phyloP scores from a whole-genome alignment of 306 rosid species.

The Cicer judaicum region DNA sequence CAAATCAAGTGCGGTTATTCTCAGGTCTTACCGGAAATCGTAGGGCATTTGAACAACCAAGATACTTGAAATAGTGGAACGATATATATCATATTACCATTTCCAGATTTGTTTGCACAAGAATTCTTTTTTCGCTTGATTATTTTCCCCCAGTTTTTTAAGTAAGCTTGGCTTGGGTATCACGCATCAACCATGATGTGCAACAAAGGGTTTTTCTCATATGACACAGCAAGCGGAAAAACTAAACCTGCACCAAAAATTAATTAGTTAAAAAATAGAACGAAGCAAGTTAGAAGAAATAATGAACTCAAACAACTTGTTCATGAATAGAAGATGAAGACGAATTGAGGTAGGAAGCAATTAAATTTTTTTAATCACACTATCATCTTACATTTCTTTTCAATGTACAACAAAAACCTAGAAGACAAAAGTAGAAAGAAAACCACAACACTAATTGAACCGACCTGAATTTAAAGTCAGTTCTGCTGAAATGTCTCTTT shows the following conservation, averaged over 20 bases:
- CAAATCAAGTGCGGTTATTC: neutral
- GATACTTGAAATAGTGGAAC: constrained; percentile 20
- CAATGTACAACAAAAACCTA: constrained; percentile 30
- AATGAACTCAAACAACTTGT: neutral
- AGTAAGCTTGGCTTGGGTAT: constrained; percentile 19
- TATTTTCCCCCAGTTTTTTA: neutral
- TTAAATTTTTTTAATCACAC: constrained; percentile 26
- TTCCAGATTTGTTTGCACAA: neutral
- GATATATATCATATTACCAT: neutral
- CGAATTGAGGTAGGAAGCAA: constrained; percentile 24
- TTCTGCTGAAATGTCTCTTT: neutral
- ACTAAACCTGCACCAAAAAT: constrained; percentile 37
- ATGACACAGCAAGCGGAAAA: constrained; percentile 13
- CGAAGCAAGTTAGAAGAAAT: neutral
- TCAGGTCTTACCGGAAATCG: neutral
- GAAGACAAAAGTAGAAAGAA: constrained; percentile 24
- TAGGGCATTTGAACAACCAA: neutral
- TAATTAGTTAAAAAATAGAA: constrained; percentile 28
- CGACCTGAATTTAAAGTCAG: constrained; percentile 16
- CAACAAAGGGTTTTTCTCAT: constrained; percentile 14
- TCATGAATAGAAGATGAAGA: neutral
- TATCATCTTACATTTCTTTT: constrained; percentile 38
- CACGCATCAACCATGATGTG: neutral
- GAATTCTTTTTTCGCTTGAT: neutral
- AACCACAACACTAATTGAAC: constrained; percentile 30